Base-by-base conservation (phyloP, 345 rosid genomes). In the Euphorbia pulcherrima region DNA sequence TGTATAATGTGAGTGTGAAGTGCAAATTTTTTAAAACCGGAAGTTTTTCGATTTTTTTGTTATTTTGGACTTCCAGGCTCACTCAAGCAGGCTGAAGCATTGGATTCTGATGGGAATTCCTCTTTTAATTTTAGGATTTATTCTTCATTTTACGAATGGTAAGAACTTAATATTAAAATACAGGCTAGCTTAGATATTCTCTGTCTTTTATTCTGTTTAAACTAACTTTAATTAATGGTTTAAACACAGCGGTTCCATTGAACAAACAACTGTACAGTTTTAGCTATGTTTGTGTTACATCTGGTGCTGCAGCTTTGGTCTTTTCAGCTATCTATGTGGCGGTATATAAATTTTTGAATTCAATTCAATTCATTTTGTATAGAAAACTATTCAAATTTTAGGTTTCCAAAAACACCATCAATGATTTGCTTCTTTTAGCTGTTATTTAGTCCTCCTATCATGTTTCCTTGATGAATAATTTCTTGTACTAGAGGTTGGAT, bases 201-300 rank as follows among this genome's bases (percentile, higher is more conserved):
- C 21, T 30, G 18, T 30, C 55, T 40, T 18, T 4, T 16, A 1
- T 28, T 37, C 6, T 46, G 30, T 52, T 20, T 58, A 62, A 13
- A 50, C 27, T 13, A 5, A 68, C 24, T 30, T 50, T 60, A 62
- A 68, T 48, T 26, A 6, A 46, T 48, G 8, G 50, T 48, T 27
- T 54, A 24, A 41, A 68, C 76, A 80, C 85, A 90, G 98, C 85
- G 24, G 79, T 92, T 79, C 93, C 97, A 57, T 82, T 83, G 57
- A 92, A 86, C 70, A 92, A 92, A 75, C 98, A 90, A 68, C 72
- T 90, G 53, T 92, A 86, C 76, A 87, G 84, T 69, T 81, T 88
- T 39, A 92, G 96, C 84, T 92, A 90, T 67, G 88, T 85, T 63
- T 88, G 93, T 37, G 79, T 90, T 21, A 90, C 98, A 39, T 85